phyloP scores from a whole-genome alignment of 1,139 yeast genomes.

The Protomyces gravidus region DNA sequence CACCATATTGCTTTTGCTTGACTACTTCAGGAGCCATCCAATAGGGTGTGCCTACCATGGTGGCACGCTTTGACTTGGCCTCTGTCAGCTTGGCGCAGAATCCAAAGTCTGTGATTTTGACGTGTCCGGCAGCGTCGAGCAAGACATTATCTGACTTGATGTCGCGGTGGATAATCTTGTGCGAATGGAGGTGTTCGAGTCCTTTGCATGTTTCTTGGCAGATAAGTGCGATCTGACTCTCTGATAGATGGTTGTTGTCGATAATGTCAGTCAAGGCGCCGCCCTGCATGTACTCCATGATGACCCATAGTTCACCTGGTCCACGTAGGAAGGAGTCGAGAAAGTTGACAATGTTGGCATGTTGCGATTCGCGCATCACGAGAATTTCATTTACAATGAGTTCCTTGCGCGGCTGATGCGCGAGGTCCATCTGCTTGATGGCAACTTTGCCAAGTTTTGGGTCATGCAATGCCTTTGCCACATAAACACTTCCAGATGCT shows the following conservation, averaged over 20 bases:
- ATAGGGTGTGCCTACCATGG: conserved; percentile 98
- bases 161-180: conserved; percentile 91
- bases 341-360: conserved; percentile 86
- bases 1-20: conserved; percentile 71
- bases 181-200: conserved; percentile 80
- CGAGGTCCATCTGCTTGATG: conserved; percentile 89
- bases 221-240: conserved; percentile 86
- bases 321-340: conserved; percentile 71
- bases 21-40: conserved; percentile 99
- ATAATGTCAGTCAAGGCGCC: conserved; percentile 87
- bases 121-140: conserved; percentile 78
- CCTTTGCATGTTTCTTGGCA: conserved; percentile 91
- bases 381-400: conserved; percentile 86
- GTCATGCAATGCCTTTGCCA: conserved; percentile 52
- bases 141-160: conserved; percentile 92
- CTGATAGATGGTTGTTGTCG: conserved; percentile 70
- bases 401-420: conserved; percentile 92
- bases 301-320: conserved; percentile 72
- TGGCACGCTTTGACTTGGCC: conserved; percentile 87
- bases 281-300: conserved; percentile 95
- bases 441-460: conserved; percentile 48
- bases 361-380: conserved; percentile 89
- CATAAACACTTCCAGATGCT: conserved; percentile 91
- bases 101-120: conserved; percentile 95
- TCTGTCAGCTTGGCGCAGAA: conserved; percentile 95